phyloP scores from a whole-genome alignment of 2,329 filamentous ascomycete species.

The Pleurostoma richardsiae region DNA sequence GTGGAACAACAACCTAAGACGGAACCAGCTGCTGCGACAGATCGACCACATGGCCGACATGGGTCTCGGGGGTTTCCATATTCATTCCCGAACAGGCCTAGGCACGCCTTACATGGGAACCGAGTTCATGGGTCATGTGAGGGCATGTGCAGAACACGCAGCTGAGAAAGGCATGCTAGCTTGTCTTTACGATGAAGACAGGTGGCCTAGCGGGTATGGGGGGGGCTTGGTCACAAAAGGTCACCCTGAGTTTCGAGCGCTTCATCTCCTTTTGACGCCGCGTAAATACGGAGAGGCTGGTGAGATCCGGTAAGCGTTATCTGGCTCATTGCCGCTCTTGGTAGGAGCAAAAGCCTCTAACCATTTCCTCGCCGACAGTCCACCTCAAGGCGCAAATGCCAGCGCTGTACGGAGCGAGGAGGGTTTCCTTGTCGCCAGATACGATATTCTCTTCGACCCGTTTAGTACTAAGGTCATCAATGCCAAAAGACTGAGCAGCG shows the following conservation, averaged over 20 bases:
- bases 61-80: slow-evolving; percentile 25
- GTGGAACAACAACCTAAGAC: slow-evolving; percentile 22
- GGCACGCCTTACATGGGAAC: slow-evolving; percentile 24
- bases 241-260: slow-evolving; percentile 18
- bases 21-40: slow-evolving; percentile 18
- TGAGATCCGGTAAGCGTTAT: neutral
- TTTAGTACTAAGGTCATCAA: slow-evolving; percentile 15
- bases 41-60: slow-evolving; percentile 22
- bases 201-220: slow-evolving; percentile 22
- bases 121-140: slow-evolving; percentile 22
- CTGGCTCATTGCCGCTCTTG: neutral
- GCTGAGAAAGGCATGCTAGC: slow-evolving; percentile 22
- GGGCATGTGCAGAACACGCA: slow-evolving; percentile 22
- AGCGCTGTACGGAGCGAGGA: neutral
- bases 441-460: neutral
- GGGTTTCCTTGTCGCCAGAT: neutral
- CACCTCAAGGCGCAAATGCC: neutral
- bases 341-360: neutral
- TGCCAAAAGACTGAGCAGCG: slow-evolving; percentile 8
- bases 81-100: slow-evolving; percentile 22
- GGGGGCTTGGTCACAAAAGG: slow-evolving; percentile 19
- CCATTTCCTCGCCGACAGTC: neutral
- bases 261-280: slow-evolving; percentile 13
- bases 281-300: neutral
- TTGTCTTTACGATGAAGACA: slow-evolving; percentile 24